These are phyloP conservation scores for Scytalidium sp. DNA, from an alignment of 2,329 filamentous ascomycete genomes.

Conservation along the genomic window DNA sequence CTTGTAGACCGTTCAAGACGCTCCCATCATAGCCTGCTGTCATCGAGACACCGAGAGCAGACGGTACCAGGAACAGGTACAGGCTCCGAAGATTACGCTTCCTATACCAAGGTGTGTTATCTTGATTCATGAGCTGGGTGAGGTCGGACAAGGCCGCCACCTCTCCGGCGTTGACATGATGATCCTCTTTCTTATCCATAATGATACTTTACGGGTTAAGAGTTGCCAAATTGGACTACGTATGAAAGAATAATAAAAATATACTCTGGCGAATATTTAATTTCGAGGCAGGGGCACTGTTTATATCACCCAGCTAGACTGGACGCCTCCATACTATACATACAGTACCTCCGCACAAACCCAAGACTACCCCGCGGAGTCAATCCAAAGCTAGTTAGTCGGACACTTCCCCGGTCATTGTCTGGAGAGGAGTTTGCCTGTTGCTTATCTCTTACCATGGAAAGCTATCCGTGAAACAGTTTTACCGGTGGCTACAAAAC, in stretches of 20 bases:
- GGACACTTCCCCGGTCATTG: neutral
- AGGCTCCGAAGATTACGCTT: conserved; percentile 17
- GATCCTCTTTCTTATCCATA: neutral
- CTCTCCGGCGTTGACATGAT: no score
- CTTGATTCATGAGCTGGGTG: no score
- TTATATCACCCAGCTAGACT: neutral
- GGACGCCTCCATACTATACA: neutral
- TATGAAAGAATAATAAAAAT: neutral
- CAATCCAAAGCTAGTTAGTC: neutral
- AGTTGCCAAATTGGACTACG: neutral
- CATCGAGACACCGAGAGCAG: conserved; percentile 14
- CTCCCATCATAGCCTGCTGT: conserved; percentile 18
- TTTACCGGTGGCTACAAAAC: neutral
- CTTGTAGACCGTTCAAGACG: conserved; percentile 20
- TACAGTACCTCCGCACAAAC: neutral
- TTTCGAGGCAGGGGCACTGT: neutral
- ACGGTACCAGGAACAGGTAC: conserved; percentile 12
- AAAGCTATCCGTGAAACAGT: neutral
- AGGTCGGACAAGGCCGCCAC: no score
- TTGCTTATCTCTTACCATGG: neutral
- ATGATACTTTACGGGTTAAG: neutral
- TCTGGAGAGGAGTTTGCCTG: no score
- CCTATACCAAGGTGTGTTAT: conserved; percentile 18
- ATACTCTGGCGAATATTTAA: neutral
- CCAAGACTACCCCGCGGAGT: neutral